Evolutionary conservation across 1,139 yeast genomes (phyloP).

Genomic region (Candida buenavistaensis): DNA sequence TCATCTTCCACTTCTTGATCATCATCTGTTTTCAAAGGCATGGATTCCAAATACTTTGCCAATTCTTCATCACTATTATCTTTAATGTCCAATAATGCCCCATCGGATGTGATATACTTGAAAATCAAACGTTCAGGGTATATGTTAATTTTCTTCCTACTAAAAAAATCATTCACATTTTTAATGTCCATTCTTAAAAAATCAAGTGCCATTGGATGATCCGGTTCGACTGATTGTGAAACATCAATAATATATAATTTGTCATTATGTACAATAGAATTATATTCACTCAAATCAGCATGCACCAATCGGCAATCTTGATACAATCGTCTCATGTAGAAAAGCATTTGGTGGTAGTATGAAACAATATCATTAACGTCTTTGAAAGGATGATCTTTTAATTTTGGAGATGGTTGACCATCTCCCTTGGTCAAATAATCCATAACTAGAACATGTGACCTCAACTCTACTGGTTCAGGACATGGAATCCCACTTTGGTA

Average conservation of each 20-base stretch:
- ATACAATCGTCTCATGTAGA: conserved; percentile 83
- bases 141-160: conserved; percentile 65
- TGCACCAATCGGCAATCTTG: conserved; percentile 90
- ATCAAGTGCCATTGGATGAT: conserved; percentile 95
- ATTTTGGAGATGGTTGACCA: conserved; percentile 84
- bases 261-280: conserved; percentile 81
- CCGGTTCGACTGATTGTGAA: conserved; percentile 96
- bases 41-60: conserved; percentile 35
- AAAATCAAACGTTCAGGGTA: conserved; percentile 82
- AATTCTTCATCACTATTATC: conserved; percentile 46
- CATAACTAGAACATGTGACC: conserved; percentile 93
- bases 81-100: conserved; percentile 33
- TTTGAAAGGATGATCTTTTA: conserved; percentile 74
- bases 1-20: conserved; percentile 66
- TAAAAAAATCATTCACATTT: conserved; percentile 87
- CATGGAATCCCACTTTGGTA: conserved; percentile 79
- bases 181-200: conserved; percentile 96
- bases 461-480: conserved; percentile 87
- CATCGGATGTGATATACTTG: conserved; percentile 58
- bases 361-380: conserved; percentile 63
- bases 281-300: conserved; percentile 96
- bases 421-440: conserved; percentile 79
- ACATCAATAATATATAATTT: conserved; percentile 90
- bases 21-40: conserved; percentile 54
- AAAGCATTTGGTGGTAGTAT: conserved; percentile 75